These are phyloP conservation scores for Neocucurbitaria cava DNA, from an alignment of 2,329 filamentous ascomycete species.

Conservation along the genomic window DNA sequence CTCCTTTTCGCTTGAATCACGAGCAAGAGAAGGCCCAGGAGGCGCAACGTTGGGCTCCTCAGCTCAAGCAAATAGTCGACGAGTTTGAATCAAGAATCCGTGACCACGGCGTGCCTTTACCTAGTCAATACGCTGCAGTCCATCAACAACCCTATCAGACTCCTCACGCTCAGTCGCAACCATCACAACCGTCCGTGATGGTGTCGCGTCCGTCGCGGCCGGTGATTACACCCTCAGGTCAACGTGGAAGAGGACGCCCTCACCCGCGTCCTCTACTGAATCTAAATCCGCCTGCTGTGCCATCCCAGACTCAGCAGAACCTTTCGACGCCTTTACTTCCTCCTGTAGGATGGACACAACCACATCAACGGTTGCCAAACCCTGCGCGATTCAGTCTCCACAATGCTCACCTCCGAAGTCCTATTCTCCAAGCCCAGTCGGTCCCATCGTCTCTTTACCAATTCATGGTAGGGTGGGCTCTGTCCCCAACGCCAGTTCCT, in stretches of 20 bases:
- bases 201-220: too few species aligned
- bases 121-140: neutral
- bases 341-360: slow-evolving; percentile 34
- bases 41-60: slow-evolving; percentile 4
- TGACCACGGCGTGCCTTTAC: neutral
- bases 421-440: slow-evolving; percentile 50
- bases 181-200: neutral
- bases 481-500: slow-evolving; percentile 54
- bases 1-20: neutral
- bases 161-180: neutral
- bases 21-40: slow-evolving; percentile 7
- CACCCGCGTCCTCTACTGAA: neutral
- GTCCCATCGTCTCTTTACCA: slow-evolving; percentile 58
- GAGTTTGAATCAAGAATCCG: neutral
- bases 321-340: slow-evolving; percentile 42
- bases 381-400: slow-evolving; percentile 62
- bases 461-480: slow-evolving; percentile 60
- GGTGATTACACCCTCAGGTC: too few species aligned
- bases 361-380: slow-evolving; percentile 52
- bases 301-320: neutral
- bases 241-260: slow-evolving; percentile 4
- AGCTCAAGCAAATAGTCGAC: slow-evolving; percentile 7
- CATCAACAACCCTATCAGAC: neutral
- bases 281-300: neutral
- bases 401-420: slow-evolving; percentile 64